These are phyloP conservation scores for Phytomonas serpens DNA, from an alignment of 208 protist genomes.

Conservation along the genomic window DNA sequence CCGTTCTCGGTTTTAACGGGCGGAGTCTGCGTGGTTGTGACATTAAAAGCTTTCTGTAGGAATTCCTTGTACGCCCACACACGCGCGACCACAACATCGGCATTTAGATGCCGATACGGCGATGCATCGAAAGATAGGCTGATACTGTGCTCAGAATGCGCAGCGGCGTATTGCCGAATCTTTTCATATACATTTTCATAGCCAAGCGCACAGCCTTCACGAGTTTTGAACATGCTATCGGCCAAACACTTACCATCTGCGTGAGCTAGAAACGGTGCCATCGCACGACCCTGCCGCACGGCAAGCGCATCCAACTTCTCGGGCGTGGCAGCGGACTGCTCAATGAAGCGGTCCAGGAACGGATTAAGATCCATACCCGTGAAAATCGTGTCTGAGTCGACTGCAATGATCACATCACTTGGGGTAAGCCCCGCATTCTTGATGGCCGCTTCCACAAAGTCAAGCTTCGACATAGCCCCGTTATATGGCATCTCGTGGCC, in stretches of 20 bases:
- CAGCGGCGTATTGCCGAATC: not conserved
- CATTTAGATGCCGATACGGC: not conserved
- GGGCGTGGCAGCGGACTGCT: not conserved
- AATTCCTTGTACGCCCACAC: slow-evolving; percentile 2
- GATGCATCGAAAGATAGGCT: not conserved
- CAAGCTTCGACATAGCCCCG: not conserved
- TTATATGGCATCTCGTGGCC: not conserved
- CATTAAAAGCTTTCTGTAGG: not conserved
- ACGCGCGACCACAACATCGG: not conserved
- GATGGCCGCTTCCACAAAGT: not conserved
- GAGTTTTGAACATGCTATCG: not conserved
- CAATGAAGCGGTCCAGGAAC: not conserved
- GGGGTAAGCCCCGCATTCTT: not conserved
- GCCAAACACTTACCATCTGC: not conserved
- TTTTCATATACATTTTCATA: not conserved
- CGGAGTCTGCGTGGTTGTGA: not conserved
- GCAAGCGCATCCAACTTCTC: not conserved
- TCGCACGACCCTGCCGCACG: no score
- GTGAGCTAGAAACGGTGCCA: not conserved
- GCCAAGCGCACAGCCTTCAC: not conserved
- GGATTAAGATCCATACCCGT: not conserved
- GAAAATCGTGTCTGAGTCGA: slow-evolving; percentile 1
- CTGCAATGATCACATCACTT: not conserved
- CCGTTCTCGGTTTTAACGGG: not conserved
- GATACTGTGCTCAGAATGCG: not conserved